Base-by-base conservation (phyloP, 805 yeast genomes). In the Danielia oregonensis region DNA sequence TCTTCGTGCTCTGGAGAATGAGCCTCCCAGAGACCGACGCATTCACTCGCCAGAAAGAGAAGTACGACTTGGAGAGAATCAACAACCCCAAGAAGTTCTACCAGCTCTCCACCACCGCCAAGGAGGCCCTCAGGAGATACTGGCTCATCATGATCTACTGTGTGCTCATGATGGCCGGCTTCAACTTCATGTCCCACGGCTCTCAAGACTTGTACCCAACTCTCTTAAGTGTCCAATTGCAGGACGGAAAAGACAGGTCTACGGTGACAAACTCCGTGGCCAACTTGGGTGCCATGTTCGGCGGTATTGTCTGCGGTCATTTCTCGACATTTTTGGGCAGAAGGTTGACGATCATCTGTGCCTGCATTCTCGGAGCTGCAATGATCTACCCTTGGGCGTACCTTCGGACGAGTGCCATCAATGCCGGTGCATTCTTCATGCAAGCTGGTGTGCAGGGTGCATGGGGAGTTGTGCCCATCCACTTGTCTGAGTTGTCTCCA, bases 391-490 rank as follows among this genome's bases (percentile, higher is more conserved):
- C 70, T 3, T 48, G 52, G 52, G 52, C 50, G 6, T 48, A 39
- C 23, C 25, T 35, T 17, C 29, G 35, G 15, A 46, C 54, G 22
- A 45, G 56, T n/a, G 68, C 69, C 12, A 71, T 78, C 17, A 67
- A 75, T 42, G 82, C 79, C 19, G 79, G 80, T 1, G 78, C 62
- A 5, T 81, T 81, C 58, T 79, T 79, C 62, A 51, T 80, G 51
- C 84, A 79, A 52, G 72, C 74, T 49, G 73, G 75, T 36, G 82
- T 81, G 4, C 81, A 78, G 64, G 88, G 87, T 22, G 79, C 79
- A 5, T 82, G 86, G 83, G 87, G 88, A 42, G 75, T 82, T 30
- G 67, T 76, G 9, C 86, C 88, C 12, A 71, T 79, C 27, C 79
- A 80, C 55, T 61, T 82, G 26, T 65, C 79, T 19, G 89, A 82